Evolutionary conservation across 306 rosid genomes (phyloP), one percentile per base, ranked within the genome.

Genomic region (Inga leiocalycina): DNA sequence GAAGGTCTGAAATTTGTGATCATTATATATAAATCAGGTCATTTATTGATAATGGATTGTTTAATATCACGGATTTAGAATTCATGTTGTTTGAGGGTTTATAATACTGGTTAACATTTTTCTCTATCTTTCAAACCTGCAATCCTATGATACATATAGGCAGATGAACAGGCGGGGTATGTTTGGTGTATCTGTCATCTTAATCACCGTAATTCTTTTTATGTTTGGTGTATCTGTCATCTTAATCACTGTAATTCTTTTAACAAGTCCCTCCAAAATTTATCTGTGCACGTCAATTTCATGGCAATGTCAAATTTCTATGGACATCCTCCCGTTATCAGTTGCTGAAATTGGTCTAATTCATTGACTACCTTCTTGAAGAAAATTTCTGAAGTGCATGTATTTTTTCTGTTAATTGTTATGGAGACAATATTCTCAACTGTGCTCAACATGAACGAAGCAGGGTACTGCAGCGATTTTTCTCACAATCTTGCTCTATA

Each of bases 51-150:
- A 24, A 27, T 5, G 16, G 22, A 78, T 59, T 70, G 35, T 65
- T 45, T 24, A 17, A 59, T 74, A 64, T 74, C 43, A 2, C 77
- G 61, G 41, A 74, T 22, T n/a, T 45, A 52, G 71, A 35, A 49
- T 61, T 30, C 14, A 48, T 43, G 54, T 35, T 84, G 69, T 8
- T 70, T 32, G 30, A 24, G 62, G 72, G 71, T 88, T 46, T 76
- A 67, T 46, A 61, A 17, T 27, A 30, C 73, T 76, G 83, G 64
- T 84, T 86, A 66, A 51, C 43, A 54, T 61, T 83, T 24, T 37
- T 70, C 61, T 35, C 56, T 69, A 49, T 85, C 81, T 62, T 52
- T 80, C 14, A 56, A 30, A 51, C 46, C 24, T 51, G 30, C 73
- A 70, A 54, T 79, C 76, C 65, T 49, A 44, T 77, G 79, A 62